Percentiles rank a stretch among this genome's conserved stretches.
phyloP scores from a whole-genome alignment of 179 eudicot species.

The Spergularia azorica region DNA sequence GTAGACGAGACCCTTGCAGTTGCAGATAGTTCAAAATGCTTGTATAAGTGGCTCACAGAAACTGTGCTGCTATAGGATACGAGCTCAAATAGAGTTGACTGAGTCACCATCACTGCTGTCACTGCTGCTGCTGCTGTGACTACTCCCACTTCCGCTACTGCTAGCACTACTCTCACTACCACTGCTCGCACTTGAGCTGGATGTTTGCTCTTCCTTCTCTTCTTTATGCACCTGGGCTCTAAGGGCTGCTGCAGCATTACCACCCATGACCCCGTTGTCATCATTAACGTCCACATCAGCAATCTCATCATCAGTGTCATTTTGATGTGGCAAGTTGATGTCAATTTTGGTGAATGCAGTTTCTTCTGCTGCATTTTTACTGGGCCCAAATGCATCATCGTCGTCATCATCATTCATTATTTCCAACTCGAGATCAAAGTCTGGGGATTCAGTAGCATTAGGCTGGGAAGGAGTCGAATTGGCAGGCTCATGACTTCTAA shows the following conservation, averaged over 20 bases:
- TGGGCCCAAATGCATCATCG: conserved; percentile 35
- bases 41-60: neutral
- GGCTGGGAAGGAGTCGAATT: conserved; percentile 42
- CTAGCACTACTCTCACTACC: conserved; percentile 68
- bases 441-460: conserved; percentile 52
- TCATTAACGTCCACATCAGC: conserved; percentile 75
- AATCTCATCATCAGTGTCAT: conserved; percentile 73
- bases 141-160: conserved; percentile 58
- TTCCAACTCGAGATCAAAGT: conserved; percentile 72
- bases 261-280: conserved; percentile 55
- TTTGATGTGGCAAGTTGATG: conserved; percentile 69
- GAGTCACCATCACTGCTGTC: conserved; percentile 78
- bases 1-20: neutral
- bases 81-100: conserved; percentile 55
- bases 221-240: conserved; percentile 74
- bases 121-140: conserved; percentile 46
- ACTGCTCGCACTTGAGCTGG: conserved; percentile 77
- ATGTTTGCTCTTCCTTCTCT: conserved; percentile 47
- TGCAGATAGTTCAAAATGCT: neutral
- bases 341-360: conserved; percentile 53
- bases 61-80: neutral
- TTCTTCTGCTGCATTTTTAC: conserved; percentile 29
- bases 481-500: conserved; percentile 39
- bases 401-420: conserved; percentile 71
- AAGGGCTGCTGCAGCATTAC: conserved; percentile 82